Evolutionary conservation across 2,329 filamentous ascomycete species (phyloP).

Genomic region (Nannizziopsis barbatae): DNA sequence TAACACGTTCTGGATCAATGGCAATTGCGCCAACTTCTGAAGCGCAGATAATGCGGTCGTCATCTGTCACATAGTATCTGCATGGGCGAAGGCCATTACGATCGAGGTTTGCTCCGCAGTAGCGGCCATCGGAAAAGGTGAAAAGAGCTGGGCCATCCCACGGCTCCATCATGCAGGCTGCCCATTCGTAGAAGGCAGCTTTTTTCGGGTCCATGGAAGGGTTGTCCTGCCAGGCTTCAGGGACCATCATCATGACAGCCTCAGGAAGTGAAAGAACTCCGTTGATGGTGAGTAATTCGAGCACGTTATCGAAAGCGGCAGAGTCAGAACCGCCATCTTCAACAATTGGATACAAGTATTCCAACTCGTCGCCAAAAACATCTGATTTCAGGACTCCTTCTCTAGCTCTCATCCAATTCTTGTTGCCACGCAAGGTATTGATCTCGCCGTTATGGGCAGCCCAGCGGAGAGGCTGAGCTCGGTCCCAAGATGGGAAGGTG

Average conservation of each 20-base stretch:
- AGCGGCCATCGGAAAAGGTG: constrained; percentile 91
- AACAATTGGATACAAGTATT: constrained; percentile 82
- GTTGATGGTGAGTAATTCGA: constrained; percentile 89
- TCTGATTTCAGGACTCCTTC: constrained; percentile 91
- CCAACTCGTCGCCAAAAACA: constrained; percentile 83
- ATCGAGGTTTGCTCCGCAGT: constrained; percentile 93
- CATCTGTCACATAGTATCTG: constrained; percentile 92
- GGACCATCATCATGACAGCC: constrained; percentile 97
- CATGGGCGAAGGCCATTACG: constrained; percentile 90
- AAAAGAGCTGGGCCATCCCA: constrained; percentile 97
- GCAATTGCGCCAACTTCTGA: constrained; percentile 91
- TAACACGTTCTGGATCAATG: constrained; percentile 77
- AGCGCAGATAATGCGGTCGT: constrained; percentile 93
- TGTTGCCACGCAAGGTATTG: constrained; percentile 92
- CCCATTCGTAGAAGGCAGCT: constrained; percentile 97
- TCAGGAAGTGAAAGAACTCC: constrained; percentile 89
- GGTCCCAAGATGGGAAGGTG: constrained; percentile 96
- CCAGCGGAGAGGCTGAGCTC: constrained; percentile 91
- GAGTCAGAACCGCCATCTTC: constrained; percentile 96
- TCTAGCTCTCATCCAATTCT: constrained; percentile 98
- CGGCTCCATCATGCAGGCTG: constrained; percentile 96
- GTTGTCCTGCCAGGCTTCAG: constrained; percentile 96
- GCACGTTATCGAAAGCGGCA: constrained; percentile 91
- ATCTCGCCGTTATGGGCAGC: constrained; percentile 98
- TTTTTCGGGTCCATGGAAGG: constrained; percentile 84